Conservation (phyloP, 2,329 filamentous ascomycete species). For the Tympanopsis confertula region DNA sequence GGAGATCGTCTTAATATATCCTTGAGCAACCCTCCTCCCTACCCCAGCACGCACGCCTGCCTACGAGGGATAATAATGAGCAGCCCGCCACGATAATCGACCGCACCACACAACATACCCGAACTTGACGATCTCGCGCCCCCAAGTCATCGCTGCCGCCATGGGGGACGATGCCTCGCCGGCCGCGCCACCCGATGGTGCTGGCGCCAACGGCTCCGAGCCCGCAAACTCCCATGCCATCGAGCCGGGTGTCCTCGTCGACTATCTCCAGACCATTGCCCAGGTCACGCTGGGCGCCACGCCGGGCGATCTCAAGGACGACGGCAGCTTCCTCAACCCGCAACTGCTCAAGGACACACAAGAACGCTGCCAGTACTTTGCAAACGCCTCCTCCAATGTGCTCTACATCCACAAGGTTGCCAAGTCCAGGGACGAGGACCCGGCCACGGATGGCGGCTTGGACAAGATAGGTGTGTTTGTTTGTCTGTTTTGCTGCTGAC, state of each 20-base stretch:
- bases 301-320: conserved; percentile 65
- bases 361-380: conserved; percentile 78
- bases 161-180: too few relatives aligned
- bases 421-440: conserved; percentile 20
- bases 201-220: conserved; percentile 32
- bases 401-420: conserved; percentile 86
- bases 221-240: conserved; percentile 38
- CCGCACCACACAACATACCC: too few relatives aligned
- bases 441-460: conserved; percentile 27
- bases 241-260: conserved; percentile 59
- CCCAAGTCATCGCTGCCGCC: too few relatives aligned
- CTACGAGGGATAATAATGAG: too few relatives aligned
- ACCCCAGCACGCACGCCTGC: too few relatives aligned
- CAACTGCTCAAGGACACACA: conserved; percentile 66
- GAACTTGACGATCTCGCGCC: too few relatives aligned
- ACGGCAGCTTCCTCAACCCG: conserved; percentile 73
- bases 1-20: too few relatives aligned
- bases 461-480: too few relatives aligned
- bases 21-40: too few relatives aligned
- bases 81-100: too few relatives aligned
- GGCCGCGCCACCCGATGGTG: conserved; percentile 13
- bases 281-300: conserved; percentile 65
- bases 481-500: not conserved
- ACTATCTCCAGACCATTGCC: conserved; percentile 61
- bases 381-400: conserved; percentile 72